Base-by-base conservation (phyloP, 73 alveolate species). In the Paramecium octaurelia region DNA sequence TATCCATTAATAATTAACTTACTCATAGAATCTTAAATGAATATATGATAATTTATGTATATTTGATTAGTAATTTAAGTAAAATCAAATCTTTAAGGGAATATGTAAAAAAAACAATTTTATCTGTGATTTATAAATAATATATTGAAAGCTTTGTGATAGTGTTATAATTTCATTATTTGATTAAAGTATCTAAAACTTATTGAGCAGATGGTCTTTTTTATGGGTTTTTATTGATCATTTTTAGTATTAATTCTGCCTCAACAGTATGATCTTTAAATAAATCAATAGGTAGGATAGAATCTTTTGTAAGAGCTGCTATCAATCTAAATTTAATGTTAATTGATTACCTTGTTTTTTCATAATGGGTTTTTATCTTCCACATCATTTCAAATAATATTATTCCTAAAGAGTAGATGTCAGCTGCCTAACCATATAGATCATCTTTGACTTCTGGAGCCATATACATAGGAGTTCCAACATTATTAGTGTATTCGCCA, bases 401-500 rank as follows among this genome's bases (percentile, higher is more conserved):
- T 8, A 80, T 80, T 44, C 91, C 91, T 20, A 80, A 43, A 10
- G 91, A 2, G 12, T 38, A 80, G 11, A 80, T 80, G 27, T 80
- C 91, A 8, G 91, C 91, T 8, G 76, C 18, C 20, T 6, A 44
- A 43, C 57, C 73, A 46, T 80, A 80, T 48, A 3, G 27, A 48
- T 80, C 57, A 3, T 80, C 70, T 46, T 42, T 31, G 9, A 80
- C 91, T 43, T 80, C 91, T 44, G 91, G 91, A 0, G 91, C 91
- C 91, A 80, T 80, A 24, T 80, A 80, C 70, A 46, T 46, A 10
- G 91, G 91, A 80, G 91, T 80, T n/a, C 91, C 91, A 43, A 80
- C 29, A 80, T 80, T 80, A 11, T 48, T 27, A 4, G 91, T 80
- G n/a, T 44, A 34, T 64, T 46, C 84, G 0, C 50, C 46, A n/a